Conservation (phyloP, 2,329 filamentous ascomycete genomes). For the Pestalotiopsis sp. region DNA sequence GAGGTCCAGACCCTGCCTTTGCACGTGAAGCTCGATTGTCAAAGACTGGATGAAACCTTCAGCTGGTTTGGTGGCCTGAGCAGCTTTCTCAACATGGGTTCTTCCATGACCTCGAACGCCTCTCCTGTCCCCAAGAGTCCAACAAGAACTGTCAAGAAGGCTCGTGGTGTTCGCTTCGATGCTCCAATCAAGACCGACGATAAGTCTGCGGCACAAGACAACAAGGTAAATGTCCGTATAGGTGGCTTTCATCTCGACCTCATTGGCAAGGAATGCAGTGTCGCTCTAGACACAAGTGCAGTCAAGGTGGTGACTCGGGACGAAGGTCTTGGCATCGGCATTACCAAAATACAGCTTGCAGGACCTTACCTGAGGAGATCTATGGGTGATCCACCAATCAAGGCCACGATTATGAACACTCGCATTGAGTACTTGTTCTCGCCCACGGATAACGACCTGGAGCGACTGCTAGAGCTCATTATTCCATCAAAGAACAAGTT, state of each 20-base stretch:
- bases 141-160: conserved; percentile 41
- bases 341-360: conserved; percentile 74
- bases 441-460: conserved; percentile 80
- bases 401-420: conserved; percentile 66
- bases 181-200: conserved; percentile 54
- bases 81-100: conserved; percentile 85
- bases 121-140: conserved; percentile 47
- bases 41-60: conserved; percentile 82
- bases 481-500: conserved; percentile 92
- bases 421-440: conserved; percentile 72
- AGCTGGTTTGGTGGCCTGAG: conserved; percentile 90
- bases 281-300: conserved; percentile 77
- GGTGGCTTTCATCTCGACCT: conserved; percentile 78
- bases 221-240: conserved; percentile 77
- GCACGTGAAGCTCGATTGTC: conserved; percentile 75
- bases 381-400: conserved; percentile 61
- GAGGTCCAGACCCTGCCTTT: conserved; percentile 78
- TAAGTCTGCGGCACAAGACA: conserved; percentile 48
- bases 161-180: conserved; percentile 62
- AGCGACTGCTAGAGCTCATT: conserved; percentile 80
- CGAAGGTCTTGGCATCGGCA: conserved; percentile 71
- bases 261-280: conserved; percentile 75
- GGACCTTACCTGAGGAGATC: conserved; percentile 67
- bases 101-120: conserved; percentile 78
- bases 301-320: conserved; percentile 80